Percentiles rank a stretch among this genome's conserved stretches.
Evolutionary conservation across 2,329 filamentous ascomycete species (phyloP).

Genomic region (Fusarium kyushuense): DNA sequence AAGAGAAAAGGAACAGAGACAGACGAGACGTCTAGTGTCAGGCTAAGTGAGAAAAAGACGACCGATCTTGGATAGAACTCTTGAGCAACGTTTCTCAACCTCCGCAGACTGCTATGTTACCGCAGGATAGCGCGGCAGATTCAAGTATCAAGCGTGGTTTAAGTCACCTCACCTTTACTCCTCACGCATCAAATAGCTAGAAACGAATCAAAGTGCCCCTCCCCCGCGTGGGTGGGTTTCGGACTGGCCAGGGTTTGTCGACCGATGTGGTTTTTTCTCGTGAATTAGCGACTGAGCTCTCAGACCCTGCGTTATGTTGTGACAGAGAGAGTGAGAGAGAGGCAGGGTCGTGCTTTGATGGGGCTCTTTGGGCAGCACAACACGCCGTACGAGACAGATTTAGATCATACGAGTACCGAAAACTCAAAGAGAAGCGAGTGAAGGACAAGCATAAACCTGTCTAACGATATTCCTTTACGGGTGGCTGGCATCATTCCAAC

Average conservation of each 20-base stretch:
- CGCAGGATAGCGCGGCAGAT: slow-evolving; percentile 44
- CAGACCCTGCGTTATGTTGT: slow-evolving; percentile 31
- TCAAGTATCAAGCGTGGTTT: slow-evolving; percentile 43
- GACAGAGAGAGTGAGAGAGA: neutral
- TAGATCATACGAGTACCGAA: slow-evolving; percentile 37
- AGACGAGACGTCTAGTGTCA: slow-evolving; percentile 2
- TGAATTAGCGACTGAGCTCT: slow-evolving; percentile 27
- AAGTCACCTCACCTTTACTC: slow-evolving; percentile 42
- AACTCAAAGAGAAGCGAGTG: slow-evolving; percentile 1
- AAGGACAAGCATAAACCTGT: slow-evolving; percentile 29
- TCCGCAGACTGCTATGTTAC: slow-evolving; percentile 28
- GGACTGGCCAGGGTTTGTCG: slow-evolving; percentile 32
- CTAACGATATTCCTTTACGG: slow-evolving; percentile 21
- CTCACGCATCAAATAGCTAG: slow-evolving; percentile 44
- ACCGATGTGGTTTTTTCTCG: slow-evolving; percentile 28
- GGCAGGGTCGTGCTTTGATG: slow-evolving; percentile 1
- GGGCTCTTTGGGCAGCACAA: slow-evolving; percentile 9
- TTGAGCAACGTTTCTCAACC: slow-evolving; percentile 31
- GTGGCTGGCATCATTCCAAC: slow-evolving; percentile 36
- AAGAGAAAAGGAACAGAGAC: neutral
- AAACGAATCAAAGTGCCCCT: slow-evolving; percentile 45
- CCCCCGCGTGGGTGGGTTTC: slow-evolving; percentile 46
- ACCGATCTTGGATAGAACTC: slow-evolving; percentile 7
- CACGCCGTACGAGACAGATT: slow-evolving; percentile 34
- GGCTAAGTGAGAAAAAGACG: slow-evolving; percentile 20